Base-by-base conservation (phyloP, 257 asterid species). In the Dorcoceras hygrometricum region DNA sequence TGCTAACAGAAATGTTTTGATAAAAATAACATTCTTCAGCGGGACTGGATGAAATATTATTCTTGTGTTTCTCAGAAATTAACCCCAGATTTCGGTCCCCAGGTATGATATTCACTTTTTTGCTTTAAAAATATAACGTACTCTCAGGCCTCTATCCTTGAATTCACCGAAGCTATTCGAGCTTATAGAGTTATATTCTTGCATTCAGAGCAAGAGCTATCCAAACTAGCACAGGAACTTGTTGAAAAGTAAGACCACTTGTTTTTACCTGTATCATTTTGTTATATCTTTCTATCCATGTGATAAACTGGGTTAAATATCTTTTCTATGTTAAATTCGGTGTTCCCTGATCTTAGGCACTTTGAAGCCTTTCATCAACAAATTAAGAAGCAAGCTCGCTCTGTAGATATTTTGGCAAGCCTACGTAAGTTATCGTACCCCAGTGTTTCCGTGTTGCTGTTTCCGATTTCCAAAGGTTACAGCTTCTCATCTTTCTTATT, bases 91-190 rank as follows among this genome's bases (percentile, higher is more conserved):
- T 50, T 53, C 61, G 22, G 61, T 2, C 29, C 29, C n/a, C n/a
- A 20, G n/a, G 50, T 32, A 1, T 59, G 9, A 23, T 28, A 19
- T 36, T 68, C 73, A 20, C 29, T 65, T n/a, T 32, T 74, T 29
- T 39, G 50, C 58, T 64, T 71, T 27, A 71, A 26, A 71, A 26
- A 50, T 48, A 8, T 67, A 65, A 23, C 57, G 39, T 70, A 53
- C 26, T 76, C 74, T 75, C 89, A 94, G 99, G 93, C 87, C 75
- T 85, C 96, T 57, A 82, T 87, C 78, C 89, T 76, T 71, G 96
- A 94, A 84, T 94, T 94, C 80, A 86, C 85, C 23, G 96, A 90
- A 86, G 97, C 97, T 70, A 76, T 89, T 69, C 96, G 96, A 65
- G 99, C 98, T 53, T 94, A 94, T 83, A 87, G 89, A 84, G 89